Evolutionary conservation across 495 filamentous ascomycete genomes (phyloP), one percentile per base, ranked within the genome.

Genomic region (Symbiotaphrina buchneri): DNA sequence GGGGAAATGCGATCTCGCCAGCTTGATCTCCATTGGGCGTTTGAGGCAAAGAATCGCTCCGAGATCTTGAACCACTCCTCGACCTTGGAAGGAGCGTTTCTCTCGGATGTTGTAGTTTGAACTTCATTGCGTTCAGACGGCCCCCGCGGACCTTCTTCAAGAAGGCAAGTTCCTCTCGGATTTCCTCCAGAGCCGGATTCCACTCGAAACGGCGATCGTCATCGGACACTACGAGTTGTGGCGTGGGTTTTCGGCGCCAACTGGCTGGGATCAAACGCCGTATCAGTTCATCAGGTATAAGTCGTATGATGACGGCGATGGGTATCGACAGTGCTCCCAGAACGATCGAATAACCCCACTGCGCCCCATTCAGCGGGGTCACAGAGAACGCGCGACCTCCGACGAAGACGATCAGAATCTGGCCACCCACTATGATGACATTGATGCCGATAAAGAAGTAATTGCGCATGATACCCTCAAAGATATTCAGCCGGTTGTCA

Each of bases 401-500:
- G 26, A 85, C 59, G 34, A 78, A 79, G 26, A 85, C 53, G 41
- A 87, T 87, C 51, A 80, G 47, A 17, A 79, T 47, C 41, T 87
- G 79, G 5, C 80, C 80, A 22, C 69, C 80, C 33, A 91, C 51
- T 56, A 92, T 94, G 43, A 91, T 67, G 14, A 66, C 31, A 38
- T 79, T 77, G 41, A 94, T 92, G 26, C 59, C 53, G 32, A 85
- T 63, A 53, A 91, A 94, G 56, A 83, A 90, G 28, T 51, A 62
- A 47, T 92, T 94, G 38, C 56, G 63, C 27, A 56, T 59, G 17
- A 92, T 64, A 11, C 80, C 80, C 39, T 91, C 81, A 47, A 94
- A 74, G 39, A 92, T 77, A 43, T 92, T 92, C 54, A 87, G 66
- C 17, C 66, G 63, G 54, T 91, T 94, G 46, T 94, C 84, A 10